Evolutionary conservation across 331 rosid species (phyloP), one percentile per base, ranked within the genome.

Genomic region (Quercus tomentella): DNA sequence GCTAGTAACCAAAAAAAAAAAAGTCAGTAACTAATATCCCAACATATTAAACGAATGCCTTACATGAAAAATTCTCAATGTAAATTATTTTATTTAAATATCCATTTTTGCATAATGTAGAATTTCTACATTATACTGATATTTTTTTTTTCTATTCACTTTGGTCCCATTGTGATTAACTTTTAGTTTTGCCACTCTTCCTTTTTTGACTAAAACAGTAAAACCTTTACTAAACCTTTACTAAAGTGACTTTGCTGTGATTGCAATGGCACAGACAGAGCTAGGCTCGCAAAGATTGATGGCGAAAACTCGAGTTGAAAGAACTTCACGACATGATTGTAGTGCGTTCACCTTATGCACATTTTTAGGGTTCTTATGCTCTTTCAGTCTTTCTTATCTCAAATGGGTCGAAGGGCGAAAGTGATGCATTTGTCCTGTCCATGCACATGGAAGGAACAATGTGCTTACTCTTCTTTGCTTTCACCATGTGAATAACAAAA

Each of bases 201-300:
- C 31, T 66, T 31, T 4, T 55, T 37, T 12, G 35, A 30, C 51
- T 41, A 41, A 41, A 41, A 41, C 45, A 41, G 45, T 41, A 67
- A 33, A 33, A 30, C 52, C 72, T 31, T 26, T 18, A 30, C 10
- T 21, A 21, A 45, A 60, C 51, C 72, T 30, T 26, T 18, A 17
- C 21, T 4, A 6, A 43, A 22, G 56, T 30, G 68, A 49, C 51
- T 21, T 57, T 33, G 82, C 26, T 82, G 82, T 73, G 76, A 66
- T 55, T 15, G 57, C 57, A 71, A 72, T 33, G 33, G 65, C 68
- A 43, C 81, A 20, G 45, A 41, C 75, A 20, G 45, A 41, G 45
- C 45, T 17, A 3, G 8, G 60, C 52, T 56, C 23, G 41, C 25
- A 55, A 25, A 77, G 68, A 55, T 76, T 71, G 85, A 82, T 33